Base-by-base conservation (phyloP, 371 early-diverging fungal genomes). In the Mortierella sp. region DNA sequence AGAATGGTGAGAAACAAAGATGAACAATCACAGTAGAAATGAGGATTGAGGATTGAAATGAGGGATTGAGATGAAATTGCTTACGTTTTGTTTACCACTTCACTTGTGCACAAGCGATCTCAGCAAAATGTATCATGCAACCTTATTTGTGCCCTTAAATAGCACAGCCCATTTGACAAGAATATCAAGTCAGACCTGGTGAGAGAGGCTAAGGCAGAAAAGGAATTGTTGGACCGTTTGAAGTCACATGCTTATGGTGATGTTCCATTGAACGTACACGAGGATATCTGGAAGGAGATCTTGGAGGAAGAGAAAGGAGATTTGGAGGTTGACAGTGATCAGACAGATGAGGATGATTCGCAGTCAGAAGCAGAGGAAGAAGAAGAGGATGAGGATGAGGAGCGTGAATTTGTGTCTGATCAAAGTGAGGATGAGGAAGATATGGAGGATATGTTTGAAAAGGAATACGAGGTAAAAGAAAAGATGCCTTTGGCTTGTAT, bases 161-260 rank as follows among this genome's bases (percentile, higher is more conserved):
- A n/a, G n/a, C n/a, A n/a, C n/a, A n/a, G n/a, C n/a, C n/a, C n/a
- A n/a, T n/a, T n/a, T n/a, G n/a, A n/a, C n/a, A n/a, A n/a, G n/a
- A n/a, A n/a, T n/a, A n/a, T n/a, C n/a, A n/a, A n/a, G n/a, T n/a
- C n/a, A n/a, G n/a, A n/a, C n/a, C n/a, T n/a, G n/a, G n/a, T n/a
- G 26, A 87, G 99, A 66, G 99, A 99, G 84, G 86, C 89, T 60
- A 96, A 97, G 83, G 99, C 99, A 6, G 95, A 99, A 79, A 97
- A 98, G 88, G 99, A 99, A 87, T 86, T 99, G 68, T 86, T 99
- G 75, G 94, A 96, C 67, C 89, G 99, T 71, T 87, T 99, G 69
- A 95, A 96, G 89, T 92, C 86, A 83, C 99, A 99, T 78, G 94
- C 94, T 7, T 94, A 95, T 83, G 95, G 94, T 65, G 98, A 98